Conservation (phyloP, 2,329 filamentous ascomycete species). For the Beauveria pseudobassiana region DNA sequence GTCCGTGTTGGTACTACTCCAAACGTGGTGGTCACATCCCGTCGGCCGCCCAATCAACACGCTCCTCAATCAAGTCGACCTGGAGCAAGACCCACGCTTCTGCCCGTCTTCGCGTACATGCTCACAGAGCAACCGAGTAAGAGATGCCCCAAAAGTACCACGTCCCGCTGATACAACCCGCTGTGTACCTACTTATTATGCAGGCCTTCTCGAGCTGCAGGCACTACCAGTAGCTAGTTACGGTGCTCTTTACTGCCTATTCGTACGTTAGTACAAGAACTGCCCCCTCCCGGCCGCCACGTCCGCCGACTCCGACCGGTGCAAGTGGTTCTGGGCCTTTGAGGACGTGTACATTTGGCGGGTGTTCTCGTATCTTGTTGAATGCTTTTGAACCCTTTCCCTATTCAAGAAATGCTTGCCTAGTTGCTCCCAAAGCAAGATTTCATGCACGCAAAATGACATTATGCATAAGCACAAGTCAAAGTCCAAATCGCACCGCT, state of each 20-base stretch:
- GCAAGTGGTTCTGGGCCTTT: background rate
- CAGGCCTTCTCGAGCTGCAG: background rate
- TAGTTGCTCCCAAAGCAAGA: background rate
- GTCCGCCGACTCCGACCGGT: background rate
- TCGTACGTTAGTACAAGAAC: constrained; percentile 6
- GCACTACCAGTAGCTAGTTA: background rate
- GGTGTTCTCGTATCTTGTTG: background rate
- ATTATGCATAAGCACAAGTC: constrained; percentile 23
- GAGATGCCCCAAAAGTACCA: constrained; percentile 2
- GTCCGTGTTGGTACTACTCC: background rate
- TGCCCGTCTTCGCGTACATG: background rate
- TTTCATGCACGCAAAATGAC: constrained; percentile 16
- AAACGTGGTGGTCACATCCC: background rate
- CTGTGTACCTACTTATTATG: background rate
- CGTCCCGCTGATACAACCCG: background rate
- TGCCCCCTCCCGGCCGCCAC: constrained; percentile 5
- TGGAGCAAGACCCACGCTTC: constrained; percentile 6
- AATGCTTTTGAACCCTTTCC: background rate
- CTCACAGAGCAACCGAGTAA: background rate
- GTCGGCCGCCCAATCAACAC: constrained; percentile 3
- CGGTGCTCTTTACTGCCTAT: background rate
- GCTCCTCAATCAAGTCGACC: background rate
- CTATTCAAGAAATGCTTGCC: background rate
- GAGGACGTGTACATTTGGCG: background rate
- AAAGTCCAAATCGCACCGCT: constrained; percentile 20